Percentiles rank a stretch among this genome's conserved stretches.
Evolutionary conservation across 768 basidiomycete species (phyloP).

Genomic region (Cyclocybe cylindracea): DNA sequence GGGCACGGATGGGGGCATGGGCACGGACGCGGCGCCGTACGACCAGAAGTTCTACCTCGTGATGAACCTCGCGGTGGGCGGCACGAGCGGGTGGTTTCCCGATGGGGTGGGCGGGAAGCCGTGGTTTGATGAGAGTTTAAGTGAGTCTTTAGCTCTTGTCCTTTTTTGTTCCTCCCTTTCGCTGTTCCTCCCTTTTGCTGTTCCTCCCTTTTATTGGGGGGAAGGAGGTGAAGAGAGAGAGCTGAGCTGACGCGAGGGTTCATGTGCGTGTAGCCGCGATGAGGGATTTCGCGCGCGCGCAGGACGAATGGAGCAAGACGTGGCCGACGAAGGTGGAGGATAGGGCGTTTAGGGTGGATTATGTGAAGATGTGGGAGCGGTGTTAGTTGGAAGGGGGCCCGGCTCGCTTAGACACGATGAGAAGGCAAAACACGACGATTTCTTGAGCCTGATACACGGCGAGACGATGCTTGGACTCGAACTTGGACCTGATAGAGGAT

Average conservation of each 20-base stretch:
- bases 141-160: no score
- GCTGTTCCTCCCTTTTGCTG: no score
- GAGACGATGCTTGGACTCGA: no score
- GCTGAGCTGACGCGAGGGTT: no score
- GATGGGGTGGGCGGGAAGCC: conserved; percentile 75
- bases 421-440: no score
- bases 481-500: no score
- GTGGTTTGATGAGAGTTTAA: conserved; percentile 66
- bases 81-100: conserved; percentile 89
- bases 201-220: no score
- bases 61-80: conserved; percentile 75
- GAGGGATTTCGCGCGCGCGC: conserved; percentile 65
- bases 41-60: conserved; percentile 84
- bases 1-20: no score
- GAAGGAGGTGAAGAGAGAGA: no score
- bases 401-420: no score
- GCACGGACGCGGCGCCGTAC: conserved; percentile 71
- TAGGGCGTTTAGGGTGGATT: conserved; percentile 69
- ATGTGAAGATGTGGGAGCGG: conserved; percentile 52
- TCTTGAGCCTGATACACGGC: no score
- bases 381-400: conserved; percentile 25
- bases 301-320: conserved; percentile 65
- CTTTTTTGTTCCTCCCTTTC: no score
- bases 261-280: conserved; percentile 65
- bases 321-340: conserved; percentile 66